Conservation (phyloP, 2,329 filamentous ascomycete genomes). For the Rutstroemia sp. region DNA sequence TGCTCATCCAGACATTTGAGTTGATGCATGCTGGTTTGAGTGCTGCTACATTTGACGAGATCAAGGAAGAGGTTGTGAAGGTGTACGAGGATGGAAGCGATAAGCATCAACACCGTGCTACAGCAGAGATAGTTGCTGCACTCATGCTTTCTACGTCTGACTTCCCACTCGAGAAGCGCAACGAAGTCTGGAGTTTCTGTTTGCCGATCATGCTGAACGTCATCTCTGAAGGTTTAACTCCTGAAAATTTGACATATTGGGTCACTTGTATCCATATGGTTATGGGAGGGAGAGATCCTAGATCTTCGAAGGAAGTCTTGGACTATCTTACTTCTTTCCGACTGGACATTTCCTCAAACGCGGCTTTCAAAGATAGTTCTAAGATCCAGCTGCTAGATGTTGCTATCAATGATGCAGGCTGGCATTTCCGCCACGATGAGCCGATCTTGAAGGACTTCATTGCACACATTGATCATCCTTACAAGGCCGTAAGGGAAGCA, state of each 20-base stretch:
- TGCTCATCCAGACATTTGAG: constrained; percentile 85
- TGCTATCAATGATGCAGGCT: constrained; percentile 78
- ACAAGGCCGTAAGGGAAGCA: constrained; percentile 92
- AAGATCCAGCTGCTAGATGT: constrained; percentile 91
- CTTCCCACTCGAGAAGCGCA: constrained; percentile 63
- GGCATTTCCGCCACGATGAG: constrained; percentile 90
- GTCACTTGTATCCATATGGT: constrained; percentile 86
- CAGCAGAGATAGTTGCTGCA: constrained; percentile 85
- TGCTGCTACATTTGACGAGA: constrained; percentile 72
- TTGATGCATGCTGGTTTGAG: constrained; percentile 77
- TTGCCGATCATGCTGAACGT: constrained; percentile 82
- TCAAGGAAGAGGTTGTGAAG: constrained; percentile 69
- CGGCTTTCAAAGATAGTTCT: constrained; percentile 96
- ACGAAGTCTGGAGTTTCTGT: constrained; percentile 78
- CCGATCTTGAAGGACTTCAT: constrained; percentile 87
- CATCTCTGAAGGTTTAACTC: constrained; percentile 85
- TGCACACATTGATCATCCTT: constrained; percentile 87
- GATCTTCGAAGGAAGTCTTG: constrained; percentile 78
- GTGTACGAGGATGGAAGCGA: constrained; percentile 91
- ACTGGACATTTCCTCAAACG: constrained; percentile 89
- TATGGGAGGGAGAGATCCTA: constrained; percentile 81
- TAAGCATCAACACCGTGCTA: constrained; percentile 95
- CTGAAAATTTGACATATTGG: constrained; percentile 94
- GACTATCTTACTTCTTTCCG: constrained; percentile 78
- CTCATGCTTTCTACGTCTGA: constrained; percentile 76